These are phyloP conservation scores for Trifolium fragiferum DNA, from an alignment of 306 rosid species.

Conservation along the genomic window DNA sequence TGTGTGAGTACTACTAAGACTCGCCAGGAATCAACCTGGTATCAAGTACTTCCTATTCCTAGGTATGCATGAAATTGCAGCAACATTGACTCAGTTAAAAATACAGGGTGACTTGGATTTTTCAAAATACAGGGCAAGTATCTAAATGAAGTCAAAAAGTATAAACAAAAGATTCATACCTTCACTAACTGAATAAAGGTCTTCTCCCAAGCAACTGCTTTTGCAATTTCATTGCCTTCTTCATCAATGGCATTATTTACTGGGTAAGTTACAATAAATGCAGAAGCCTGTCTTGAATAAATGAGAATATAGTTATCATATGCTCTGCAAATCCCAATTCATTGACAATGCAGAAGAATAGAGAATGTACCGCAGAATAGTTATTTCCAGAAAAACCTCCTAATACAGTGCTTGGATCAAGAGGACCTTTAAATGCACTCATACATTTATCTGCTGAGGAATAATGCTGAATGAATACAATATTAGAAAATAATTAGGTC, in stretches of 20 bases:
- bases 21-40: slow-evolving; percentile 7
- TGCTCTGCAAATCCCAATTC: slow-evolving; percentile 33
- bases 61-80: slow-evolving; percentile 16
- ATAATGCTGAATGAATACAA: slow-evolving; percentile 72
- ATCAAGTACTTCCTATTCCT: slow-evolving; percentile 21
- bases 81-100: slow-evolving; percentile 32
- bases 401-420: slow-evolving; percentile 97
- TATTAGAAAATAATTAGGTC: slow-evolving; percentile 32
- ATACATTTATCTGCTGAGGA: slow-evolving; percentile 89
- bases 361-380: slow-evolving; percentile 77
- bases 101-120: slow-evolving; percentile 15
- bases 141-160: slow-evolving; percentile 28
- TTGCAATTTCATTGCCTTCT: slow-evolving; percentile 70
- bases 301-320: slow-evolving; percentile 47
- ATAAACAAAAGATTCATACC: slow-evolving; percentile 58
- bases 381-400: slow-evolving; percentile 87
- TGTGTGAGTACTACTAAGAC: slow-evolving; percentile 24
- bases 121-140: slow-evolving; percentile 2
- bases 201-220: slow-evolving; percentile 96
- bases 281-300: slow-evolving; percentile 79
- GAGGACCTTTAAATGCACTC: slow-evolving; percentile 95
- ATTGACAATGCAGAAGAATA: slow-evolving; percentile 35
- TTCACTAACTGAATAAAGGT: slow-evolving; percentile 84
- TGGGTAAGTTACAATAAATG: slow-evolving; percentile 84
- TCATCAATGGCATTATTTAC: slow-evolving; percentile 80